A percentile compares a stretch with the other conserved stretches of the same genome.
phyloP scores from a whole-genome alignment of 176 grass and related monocot species.

The Dendrocalamus sinicus region DNA sequence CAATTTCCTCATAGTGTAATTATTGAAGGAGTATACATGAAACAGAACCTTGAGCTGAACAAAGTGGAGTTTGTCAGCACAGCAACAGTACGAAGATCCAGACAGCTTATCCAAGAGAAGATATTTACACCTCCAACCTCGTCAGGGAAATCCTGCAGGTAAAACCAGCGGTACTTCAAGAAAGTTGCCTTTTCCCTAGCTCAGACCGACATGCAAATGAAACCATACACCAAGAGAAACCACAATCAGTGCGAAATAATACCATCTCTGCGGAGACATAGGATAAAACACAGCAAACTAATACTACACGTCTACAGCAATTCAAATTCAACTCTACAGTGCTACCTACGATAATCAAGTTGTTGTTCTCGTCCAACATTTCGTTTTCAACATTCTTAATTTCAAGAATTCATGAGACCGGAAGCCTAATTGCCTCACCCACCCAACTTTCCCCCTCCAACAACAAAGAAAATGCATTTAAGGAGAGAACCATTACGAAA shows the following conservation, averaged over 20 bases:
- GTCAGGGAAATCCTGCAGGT: slow-evolving; percentile 17
- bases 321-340: background rate
- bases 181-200: slow-evolving; percentile 5
- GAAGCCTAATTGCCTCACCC: background rate
- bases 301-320: background rate
- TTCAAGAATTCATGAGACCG: background rate
- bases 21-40: slow-evolving; percentile 20
- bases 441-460: background rate
- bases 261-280: background rate
- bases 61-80: slow-evolving; percentile 83
- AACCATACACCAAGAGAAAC: background rate
- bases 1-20: background rate
- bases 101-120: slow-evolving; percentile 74
- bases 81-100: slow-evolving; percentile 70
- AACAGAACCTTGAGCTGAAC: slow-evolving; percentile 74
- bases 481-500: background rate
- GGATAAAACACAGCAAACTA: background rate
- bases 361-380: background rate
- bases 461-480: background rate
- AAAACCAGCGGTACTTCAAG: slow-evolving; percentile 3
- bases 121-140: slow-evolving; percentile 54
- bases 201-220: background rate
- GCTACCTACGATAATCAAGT: background rate
- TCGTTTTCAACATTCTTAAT: background rate
- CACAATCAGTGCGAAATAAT: background rate